A percentile compares a stretch with the other conserved stretches of the same genome.
phyloP scores from a whole-genome alignment of 306 rosid species.

The Nissolia schottii region DNA sequence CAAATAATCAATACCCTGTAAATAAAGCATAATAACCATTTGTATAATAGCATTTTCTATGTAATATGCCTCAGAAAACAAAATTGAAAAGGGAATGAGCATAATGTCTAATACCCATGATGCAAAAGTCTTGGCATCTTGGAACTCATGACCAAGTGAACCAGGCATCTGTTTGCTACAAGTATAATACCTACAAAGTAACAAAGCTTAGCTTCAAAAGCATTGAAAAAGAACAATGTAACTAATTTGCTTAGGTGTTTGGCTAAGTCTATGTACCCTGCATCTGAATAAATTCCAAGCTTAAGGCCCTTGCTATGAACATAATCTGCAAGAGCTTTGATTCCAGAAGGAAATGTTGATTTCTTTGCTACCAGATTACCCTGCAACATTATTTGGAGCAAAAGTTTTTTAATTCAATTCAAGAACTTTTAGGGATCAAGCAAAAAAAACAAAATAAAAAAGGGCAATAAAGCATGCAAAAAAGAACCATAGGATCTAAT shows the following conservation, averaged over 20 bases:
- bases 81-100: not conserved
- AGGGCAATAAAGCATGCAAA: not conserved
- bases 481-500: not conserved
- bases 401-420: not conserved
- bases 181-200: slow-evolving; percentile 64
- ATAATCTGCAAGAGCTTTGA: slow-evolving; percentile 85
- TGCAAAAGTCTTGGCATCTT: slow-evolving; percentile 88
- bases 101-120: slow-evolving; percentile 63
- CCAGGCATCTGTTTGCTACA: slow-evolving; percentile 95
- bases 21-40: slow-evolving; percentile 4
- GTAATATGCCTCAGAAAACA: not conserved
- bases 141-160: slow-evolving; percentile 83
- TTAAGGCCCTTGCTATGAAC: slow-evolving; percentile 92
- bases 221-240: not conserved
- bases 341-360: slow-evolving; percentile 89
- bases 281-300: slow-evolving; percentile 95
- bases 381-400: slow-evolving; percentile 24
- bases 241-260: not conserved
- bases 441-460: not conserved
- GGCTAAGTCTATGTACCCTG: slow-evolving; percentile 55
- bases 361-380: slow-evolving; percentile 71
- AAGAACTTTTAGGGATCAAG: not conserved
- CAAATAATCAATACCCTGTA: slow-evolving; percentile 94
- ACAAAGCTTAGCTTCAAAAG: not conserved
- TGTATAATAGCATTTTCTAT: not conserved